Conservation (phyloP, 169 alveolate genomes). For the Plasmodium coatneyi region DNA sequence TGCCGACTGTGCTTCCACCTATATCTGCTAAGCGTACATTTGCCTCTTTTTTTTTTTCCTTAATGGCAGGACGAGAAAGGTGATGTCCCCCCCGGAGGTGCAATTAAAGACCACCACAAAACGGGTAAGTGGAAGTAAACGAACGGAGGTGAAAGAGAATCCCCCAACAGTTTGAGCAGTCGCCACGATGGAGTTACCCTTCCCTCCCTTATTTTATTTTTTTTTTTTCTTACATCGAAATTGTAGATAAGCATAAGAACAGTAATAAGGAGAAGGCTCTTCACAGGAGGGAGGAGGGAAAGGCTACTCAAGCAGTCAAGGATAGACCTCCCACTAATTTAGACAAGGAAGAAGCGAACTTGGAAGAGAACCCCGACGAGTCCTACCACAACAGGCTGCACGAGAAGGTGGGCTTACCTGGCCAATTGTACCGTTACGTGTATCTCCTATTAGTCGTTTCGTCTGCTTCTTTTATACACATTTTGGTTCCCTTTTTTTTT, state of each 20-base stretch:
- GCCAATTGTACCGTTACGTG: neutral
- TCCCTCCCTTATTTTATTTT: neutral
- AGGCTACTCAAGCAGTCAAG: neutral
- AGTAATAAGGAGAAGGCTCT: neutral
- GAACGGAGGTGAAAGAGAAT: neutral
- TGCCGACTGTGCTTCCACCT: neutral
- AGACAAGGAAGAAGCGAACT: neutral
- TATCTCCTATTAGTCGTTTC: neutral
- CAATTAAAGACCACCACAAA: neutral
- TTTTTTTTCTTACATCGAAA: neutral
- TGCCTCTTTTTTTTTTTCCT: neutral
- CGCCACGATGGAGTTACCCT: neutral
- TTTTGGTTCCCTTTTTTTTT: neutral
- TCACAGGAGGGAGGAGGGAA: neutral
- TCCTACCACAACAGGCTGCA: conserved; percentile 20
- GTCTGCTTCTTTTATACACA: neutral
- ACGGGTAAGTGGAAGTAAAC: neutral
- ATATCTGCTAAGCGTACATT: neutral
- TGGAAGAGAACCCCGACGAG: neutral
- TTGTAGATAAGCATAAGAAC: neutral
- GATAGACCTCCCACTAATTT: neutral
- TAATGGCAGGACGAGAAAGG: neutral
- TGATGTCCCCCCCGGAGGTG: neutral
- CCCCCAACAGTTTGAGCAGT: neutral
- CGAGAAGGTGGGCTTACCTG: conserved; percentile 12